These are phyloP conservation scores for Spathaspora gorwiae DNA, from an alignment of 805 yeast species.

Conservation along the genomic window DNA sequence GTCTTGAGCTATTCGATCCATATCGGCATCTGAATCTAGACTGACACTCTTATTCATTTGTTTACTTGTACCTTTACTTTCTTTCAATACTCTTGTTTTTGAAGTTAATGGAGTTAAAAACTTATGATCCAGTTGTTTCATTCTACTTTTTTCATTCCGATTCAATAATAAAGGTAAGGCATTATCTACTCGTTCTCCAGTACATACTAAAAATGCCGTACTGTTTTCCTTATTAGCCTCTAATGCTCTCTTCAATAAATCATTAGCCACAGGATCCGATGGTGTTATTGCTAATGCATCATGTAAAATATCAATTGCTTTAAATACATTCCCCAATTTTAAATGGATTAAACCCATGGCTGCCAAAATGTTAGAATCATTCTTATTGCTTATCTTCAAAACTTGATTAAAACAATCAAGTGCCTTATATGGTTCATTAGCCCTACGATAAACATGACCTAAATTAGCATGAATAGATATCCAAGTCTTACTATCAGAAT, in stretches of 20 bases:
- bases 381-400: conserved; percentile 60
- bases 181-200: conserved; percentile 11
- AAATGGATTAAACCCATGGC: conserved; percentile 82
- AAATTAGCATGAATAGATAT: conserved; percentile 78
- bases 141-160: background rate
- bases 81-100: background rate
- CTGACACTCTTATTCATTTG: background rate
- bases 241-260: conserved; percentile 73
- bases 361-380: conserved; percentile 65
- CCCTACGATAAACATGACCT: conserved; percentile 80
- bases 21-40: background rate
- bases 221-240: conserved; percentile 43
- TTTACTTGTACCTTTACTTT: background rate
- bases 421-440: conserved; percentile 60
- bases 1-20: conserved; percentile 30
- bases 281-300: conserved; percentile 76
- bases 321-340: conserved; percentile 56
- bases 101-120: background rate
- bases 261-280: conserved; percentile 79
- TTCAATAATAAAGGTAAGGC: conserved; percentile 14
- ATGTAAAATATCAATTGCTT: conserved; percentile 75
- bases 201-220: background rate
- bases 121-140: background rate
- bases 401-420: conserved; percentile 75
- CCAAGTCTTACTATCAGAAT: conserved; percentile 80